phyloP scores from a whole-genome alignment of 805 yeast species.

The Starmerella bombi region DNA sequence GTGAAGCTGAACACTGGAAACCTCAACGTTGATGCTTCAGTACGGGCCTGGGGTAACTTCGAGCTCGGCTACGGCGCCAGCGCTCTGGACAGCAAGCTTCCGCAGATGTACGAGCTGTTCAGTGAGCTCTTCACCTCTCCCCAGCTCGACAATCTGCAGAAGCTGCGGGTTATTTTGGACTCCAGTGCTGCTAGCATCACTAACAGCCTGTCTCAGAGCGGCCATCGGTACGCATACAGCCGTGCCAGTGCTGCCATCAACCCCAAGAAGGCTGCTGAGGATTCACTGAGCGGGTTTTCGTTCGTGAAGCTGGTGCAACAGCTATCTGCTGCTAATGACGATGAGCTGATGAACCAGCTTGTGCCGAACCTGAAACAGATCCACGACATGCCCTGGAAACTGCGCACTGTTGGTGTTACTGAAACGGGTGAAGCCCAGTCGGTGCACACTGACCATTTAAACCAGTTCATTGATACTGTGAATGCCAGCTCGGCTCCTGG shows the following conservation, averaged over 20 bases:
- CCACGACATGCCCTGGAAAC: slow-evolving; percentile 17
- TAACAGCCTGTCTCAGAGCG: slow-evolving; percentile 70
- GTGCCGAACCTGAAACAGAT: slow-evolving; percentile 45
- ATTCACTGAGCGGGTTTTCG: slow-evolving; percentile 56
- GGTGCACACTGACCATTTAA: slow-evolving; percentile 9
- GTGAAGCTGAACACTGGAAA: slow-evolving; percentile 82
- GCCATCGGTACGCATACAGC: slow-evolving; percentile 70
- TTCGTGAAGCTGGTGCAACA: slow-evolving; percentile 60
- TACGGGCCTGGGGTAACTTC: slow-evolving; percentile 13
- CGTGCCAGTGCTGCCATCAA: slow-evolving; percentile 54
- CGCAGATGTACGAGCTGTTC: slow-evolving; percentile 52
- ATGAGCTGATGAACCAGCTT: slow-evolving; percentile 38
- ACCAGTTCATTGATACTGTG: slow-evolving; percentile 2
- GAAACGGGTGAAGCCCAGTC: slow-evolving; percentile 9
- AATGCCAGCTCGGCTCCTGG: slow-evolving; percentile 27
- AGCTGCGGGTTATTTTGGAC: slow-evolving; percentile 59
- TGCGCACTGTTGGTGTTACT: slow-evolving; percentile 21
- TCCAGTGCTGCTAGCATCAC: slow-evolving; percentile 64
- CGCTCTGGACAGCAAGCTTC: slow-evolving; percentile 45
- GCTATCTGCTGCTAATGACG: slow-evolving; percentile 40
- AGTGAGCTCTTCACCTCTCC: slow-evolving; percentile 55
- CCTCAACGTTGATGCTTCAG: slow-evolving; percentile 37
- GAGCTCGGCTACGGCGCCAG: slow-evolving; percentile 18
- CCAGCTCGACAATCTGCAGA: slow-evolving; percentile 50
- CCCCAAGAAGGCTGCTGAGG: slow-evolving; percentile 45